phyloP scores from a whole-genome alignment of 116 monocot species.

The Iris pallida region DNA sequence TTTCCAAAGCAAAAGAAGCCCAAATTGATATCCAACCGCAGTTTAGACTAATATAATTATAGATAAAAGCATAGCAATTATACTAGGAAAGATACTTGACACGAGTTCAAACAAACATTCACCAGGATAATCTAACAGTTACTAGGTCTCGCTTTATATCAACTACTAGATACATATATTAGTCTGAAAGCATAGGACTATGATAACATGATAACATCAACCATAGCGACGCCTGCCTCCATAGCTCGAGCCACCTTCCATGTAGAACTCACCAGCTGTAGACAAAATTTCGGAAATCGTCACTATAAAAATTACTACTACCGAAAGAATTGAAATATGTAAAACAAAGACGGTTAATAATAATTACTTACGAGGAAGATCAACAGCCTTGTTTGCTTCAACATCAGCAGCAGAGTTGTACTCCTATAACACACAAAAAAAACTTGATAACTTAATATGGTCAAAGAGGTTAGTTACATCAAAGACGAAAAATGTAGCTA shows the following conservation, averaged over 20 bases:
- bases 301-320: not conserved
- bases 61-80: too few relatives aligned
- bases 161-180: too few relatives aligned
- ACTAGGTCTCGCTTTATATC: too few relatives aligned
- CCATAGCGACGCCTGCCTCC: not conserved
- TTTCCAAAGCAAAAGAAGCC: too few relatives aligned
- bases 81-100: too few relatives aligned
- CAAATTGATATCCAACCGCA: too few relatives aligned
- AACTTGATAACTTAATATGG: not conserved
- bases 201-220: not conserved
- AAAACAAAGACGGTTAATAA: not conserved
- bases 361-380: not conserved
- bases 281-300: not conserved
- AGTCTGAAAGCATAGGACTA: not conserved
- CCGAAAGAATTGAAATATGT: not conserved
- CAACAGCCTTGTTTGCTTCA: slow-evolving; percentile 5
- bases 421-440: not conserved
- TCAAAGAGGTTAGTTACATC: not conserved
- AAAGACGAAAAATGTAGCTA: not conserved
- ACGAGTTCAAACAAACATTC: too few relatives aligned
- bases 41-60: too few relatives aligned
- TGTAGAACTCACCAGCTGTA: not conserved
- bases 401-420: slow-evolving; percentile 2
- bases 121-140: too few relatives aligned
- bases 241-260: not conserved